Evolutionary conservation across 2,329 filamentous ascomycete genomes (phyloP), one percentile per base, ranked within the genome.

Genomic region (Periconia digitata): DNA sequence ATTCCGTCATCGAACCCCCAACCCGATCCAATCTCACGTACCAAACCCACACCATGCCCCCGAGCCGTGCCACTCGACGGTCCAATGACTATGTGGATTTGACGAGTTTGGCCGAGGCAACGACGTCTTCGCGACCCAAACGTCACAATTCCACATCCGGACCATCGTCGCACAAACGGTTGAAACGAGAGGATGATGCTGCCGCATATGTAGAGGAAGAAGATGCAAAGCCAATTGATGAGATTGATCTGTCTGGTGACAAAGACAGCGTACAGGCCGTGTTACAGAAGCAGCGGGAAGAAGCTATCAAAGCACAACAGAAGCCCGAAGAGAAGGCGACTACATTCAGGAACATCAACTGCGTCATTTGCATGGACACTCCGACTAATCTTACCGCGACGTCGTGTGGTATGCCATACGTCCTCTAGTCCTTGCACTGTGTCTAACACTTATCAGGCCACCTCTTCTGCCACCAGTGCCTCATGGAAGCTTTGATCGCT

Each of bases 321-420:
- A 63, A 55, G 45, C 63, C 63, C 3, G 60, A 72, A 20, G 72
- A 74, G 42, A 70, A 71, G 21, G 53, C 72, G 16, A 64, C 67
- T 0, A 68, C 71, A 29, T 72, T 79, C 55, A 78, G 70, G 18
- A 76, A 67, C 5, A 78, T 79, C 61, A 80, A 73, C 51, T 86
- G 83, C 62, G 82, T 84, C 38, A 81, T 86, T 18, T 86, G 83
- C 67, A 80, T 86, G 79, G 83, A 85, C 55, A 76, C 72, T 3
- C 80, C 79, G 2, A 82, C 77, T 8, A 77, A 85, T 60, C 75
- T 83, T 8, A 85, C 83, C 2, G 79, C 76, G 3, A 85, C 83
- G 2, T 67, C 76, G 18, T 86, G 83, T 60, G 83, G 82, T 84
- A 73, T 46, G 78, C 72, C 18, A 17, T 10, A n/a, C 16, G 21